A percentile compares a stretch with the other conserved stretches of the same genome.
These are phyloP conservation scores for Myriosclerotinia scirpicola DNA, from an alignment of 2,329 filamentous ascomycete species.

Conservation along the genomic window DNA sequence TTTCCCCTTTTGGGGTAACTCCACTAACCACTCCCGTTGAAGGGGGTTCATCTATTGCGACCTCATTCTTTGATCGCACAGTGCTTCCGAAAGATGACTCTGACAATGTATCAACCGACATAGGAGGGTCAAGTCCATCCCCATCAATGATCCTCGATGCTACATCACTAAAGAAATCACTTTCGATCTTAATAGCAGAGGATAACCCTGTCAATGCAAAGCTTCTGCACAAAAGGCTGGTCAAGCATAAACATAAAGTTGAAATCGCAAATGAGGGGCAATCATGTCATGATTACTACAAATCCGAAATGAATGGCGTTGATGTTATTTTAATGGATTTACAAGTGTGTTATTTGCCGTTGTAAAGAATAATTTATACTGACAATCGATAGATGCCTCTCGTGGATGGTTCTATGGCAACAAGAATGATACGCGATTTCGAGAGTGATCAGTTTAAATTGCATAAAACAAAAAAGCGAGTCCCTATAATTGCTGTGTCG, in stretches of 20 bases:
- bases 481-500: conserved; percentile 85
- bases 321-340: conserved; percentile 91
- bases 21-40: conserved; percentile 11
- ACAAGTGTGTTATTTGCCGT: conserved; percentile 59
- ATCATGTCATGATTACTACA: conserved; percentile 72
- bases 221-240: conserved; percentile 75
- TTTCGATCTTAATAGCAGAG: conserved; percentile 72
- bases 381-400: conserved; percentile 73
- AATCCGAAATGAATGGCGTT: conserved; percentile 61
- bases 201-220: conserved; percentile 87
- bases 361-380: not conserved
- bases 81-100: not conserved
- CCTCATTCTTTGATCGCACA: conserved; percentile 15
- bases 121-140: not conserved
- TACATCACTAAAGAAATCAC: conserved; percentile 4
- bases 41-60: conserved; percentile 4
- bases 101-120: not conserved
- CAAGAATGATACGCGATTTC: conserved; percentile 77
- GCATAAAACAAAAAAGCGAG: conserved; percentile 47
- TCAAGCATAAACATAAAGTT: conserved; percentile 72
- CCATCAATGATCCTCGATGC: not conserved
- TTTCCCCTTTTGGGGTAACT: conserved; percentile 2
- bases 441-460: conserved; percentile 50
- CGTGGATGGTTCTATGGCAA: conserved; percentile 77
- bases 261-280: conserved; percentile 77